Evolutionary conservation across 192 early-diverging fungal species (phyloP), one percentile per base, ranked within the genome.

Genomic region (Podila clonocystis): DNA sequence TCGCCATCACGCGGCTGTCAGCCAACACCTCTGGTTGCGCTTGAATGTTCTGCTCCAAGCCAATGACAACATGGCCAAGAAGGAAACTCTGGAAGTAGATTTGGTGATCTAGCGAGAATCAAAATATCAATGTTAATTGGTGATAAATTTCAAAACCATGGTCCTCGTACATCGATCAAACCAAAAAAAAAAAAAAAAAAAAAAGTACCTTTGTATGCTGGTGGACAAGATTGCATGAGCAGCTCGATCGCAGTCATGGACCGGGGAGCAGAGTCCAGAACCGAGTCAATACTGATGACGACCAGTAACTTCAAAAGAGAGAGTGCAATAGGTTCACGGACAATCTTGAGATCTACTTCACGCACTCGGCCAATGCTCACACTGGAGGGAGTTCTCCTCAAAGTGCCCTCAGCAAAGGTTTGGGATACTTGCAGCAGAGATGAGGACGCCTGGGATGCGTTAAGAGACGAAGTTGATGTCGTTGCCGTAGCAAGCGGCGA

Each of bases 231-330:
- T 57, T 73, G 71, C 55, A 80, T 20, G 4, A 73, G 55, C 29
- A 73, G 7, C 31, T 80, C 77, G 52, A 80, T 80, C 2, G 71
- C 70, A 3, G 67, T 20, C 52, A 80, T 45, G 4, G 77, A 63
- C 0, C 77, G 65, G 17, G 57, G 77, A 0, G 66, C 24, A 33
- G 78, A 67, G 50, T 88, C 90, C 52, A 90, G 33, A 29, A 92
- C 77, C 13, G 89, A 89, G 33, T 89, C 86, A 41, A 90, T 78
- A 19, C 83, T 76, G 11, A 91, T 85, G 20, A 72, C 73, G 22
- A 91, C 86, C 58, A 92, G 72, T n/a, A 90, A 75, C 64, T 91
- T 85, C 8, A 91, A 30, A 33, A 89, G 50, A 11, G 84, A 78
- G 61, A 86, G 64, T 5, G 86, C 63, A 48, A 82, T 85, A 17